A percentile compares a stretch with the other conserved stretches of the same genome.
phyloP scores from a whole-genome alignment of 441 rosid genomes.

The Brassica balearica region DNA sequence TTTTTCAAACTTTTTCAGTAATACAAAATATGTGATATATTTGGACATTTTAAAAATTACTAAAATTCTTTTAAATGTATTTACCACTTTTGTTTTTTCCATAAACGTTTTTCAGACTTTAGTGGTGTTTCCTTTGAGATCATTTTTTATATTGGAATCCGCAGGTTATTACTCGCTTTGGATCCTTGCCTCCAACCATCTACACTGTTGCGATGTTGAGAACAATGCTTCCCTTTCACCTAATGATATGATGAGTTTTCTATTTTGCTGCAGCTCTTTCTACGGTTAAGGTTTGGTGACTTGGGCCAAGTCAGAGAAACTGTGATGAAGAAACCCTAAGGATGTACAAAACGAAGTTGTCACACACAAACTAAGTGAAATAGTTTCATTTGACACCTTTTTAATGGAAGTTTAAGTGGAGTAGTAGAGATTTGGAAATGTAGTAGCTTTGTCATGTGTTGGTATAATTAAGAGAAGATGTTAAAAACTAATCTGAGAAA shows the following conservation, averaged over 20 bases:
- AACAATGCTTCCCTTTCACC: neutral
- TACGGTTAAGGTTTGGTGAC: neutral
- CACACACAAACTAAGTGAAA: neutral
- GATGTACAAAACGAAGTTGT: neutral
- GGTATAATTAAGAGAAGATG: neutral
- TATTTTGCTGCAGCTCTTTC: neutral
- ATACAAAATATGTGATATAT: too few species aligned
- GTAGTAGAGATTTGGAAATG: neutral
- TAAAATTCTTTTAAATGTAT: neutral
- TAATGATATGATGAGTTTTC: neutral
- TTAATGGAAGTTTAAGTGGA: neutral
- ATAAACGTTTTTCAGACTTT: too few species aligned
- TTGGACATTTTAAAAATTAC: too few species aligned
- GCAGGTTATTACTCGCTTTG: too few species aligned
- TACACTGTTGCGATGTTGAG: too few species aligned
- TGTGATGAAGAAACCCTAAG: neutral
- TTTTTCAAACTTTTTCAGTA: too few species aligned
- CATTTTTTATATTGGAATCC: too few species aligned
- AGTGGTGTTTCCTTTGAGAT: too few species aligned
- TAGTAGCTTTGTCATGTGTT: neutral
- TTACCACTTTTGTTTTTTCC: neutral
- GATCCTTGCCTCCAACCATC: too few species aligned
- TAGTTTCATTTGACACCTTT: neutral
- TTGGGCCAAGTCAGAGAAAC: slow-evolving; percentile 1
- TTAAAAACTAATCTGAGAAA: neutral